Evolutionary conservation across 257 asterid genomes (phyloP), one percentile per base, ranked within the genome.

Genomic region (Solanum medicagineum): DNA sequence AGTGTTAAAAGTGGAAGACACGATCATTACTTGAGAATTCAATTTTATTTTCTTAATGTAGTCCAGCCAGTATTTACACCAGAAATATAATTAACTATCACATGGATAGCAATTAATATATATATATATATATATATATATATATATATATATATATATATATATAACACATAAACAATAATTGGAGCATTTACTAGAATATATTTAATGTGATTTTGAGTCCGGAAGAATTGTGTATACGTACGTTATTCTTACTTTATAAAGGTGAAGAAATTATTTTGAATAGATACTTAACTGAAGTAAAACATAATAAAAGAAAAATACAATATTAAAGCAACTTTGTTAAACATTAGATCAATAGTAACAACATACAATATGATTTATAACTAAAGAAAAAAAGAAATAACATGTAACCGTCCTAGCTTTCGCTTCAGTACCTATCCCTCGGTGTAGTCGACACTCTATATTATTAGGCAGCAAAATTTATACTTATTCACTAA

Each of bases 1-100:
- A 51, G 63, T 51, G 45, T 51, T 26, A 51, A 51, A 51, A 26
- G 83, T 77, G 65, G 83, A 77, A 26, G 83, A 77, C 83, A 77
- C 65, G 83, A 51, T 53, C 83, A 77, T 77, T 77, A 26, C 47
- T 26, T 17, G 83, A 53, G 65, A 20, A 20, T 77, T 77, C 63
- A 32, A 26, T 26, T 16, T 77, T 77, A 26, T 26, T 53, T 77
- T 53, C 65, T 26, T 16, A 77, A 77, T 53, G 63, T 51, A 51
- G 26, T 77, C 83, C 83, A 51, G 83, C 83, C 83, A 51, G 53
- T 40, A 26, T 51, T 51, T 24, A 51, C 82, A 51, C 20, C 81
- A 74, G 81, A 74, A 47, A 47, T 74, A 22, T 51, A 77, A 51
- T 51, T 49, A 77, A 26, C 83, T 53, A 26, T 26, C 65, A 77